Evolutionary conservation across 768 basidiomycete species (phyloP), one percentile per base, ranked within the genome.

Genomic region (Leccinum aurantiacum): DNA sequence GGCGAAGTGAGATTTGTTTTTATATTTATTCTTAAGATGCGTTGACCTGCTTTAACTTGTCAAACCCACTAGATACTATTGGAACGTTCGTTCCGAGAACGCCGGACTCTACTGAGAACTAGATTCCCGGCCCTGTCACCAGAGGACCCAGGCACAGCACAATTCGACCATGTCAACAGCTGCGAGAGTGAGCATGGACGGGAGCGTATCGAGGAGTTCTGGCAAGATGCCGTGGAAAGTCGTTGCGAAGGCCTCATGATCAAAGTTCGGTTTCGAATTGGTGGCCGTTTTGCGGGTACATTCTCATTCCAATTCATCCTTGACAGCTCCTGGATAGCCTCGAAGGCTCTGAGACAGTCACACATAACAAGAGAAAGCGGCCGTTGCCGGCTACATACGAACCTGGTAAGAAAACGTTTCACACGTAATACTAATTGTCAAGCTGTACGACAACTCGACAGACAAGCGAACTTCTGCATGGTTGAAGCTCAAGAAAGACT

Each of bases 171-270:
- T 68, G 91, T 95, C 33, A 82, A 87, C 64, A 89, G 82, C 59
- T 83, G 85, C 60, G 85, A 87, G 62, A 88, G 89, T 66, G 78
- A 80, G 38, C 77, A 79, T 47, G 89, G 86, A 14, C 79, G 81
- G 57, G 81, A 80, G n/a, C 79, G 72, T 13, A 79, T 96, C 7
- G 82, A 90, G 70, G 80, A 77, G 6, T 96, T 96, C 72, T 92
- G 93, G 84, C 75, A 84, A 67, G 79, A 79, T 59, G 88, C 91
- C 3, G 80, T 93, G 24, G 84, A 85, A 68, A 87, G 87, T 69
- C 85, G 86, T 57, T 91, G 89, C 58, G 95, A 97, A 73, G 95
- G 95, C n/a, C 77, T 96, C 62, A 95, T 97, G 94, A 82, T 96
- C 68, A 97, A 97, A 75, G 89, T 87, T 46, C 47, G 27, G 78